Evolutionary conservation across 106 monocot species (phyloP).

Genomic region (Vanilla planifolia): DNA sequence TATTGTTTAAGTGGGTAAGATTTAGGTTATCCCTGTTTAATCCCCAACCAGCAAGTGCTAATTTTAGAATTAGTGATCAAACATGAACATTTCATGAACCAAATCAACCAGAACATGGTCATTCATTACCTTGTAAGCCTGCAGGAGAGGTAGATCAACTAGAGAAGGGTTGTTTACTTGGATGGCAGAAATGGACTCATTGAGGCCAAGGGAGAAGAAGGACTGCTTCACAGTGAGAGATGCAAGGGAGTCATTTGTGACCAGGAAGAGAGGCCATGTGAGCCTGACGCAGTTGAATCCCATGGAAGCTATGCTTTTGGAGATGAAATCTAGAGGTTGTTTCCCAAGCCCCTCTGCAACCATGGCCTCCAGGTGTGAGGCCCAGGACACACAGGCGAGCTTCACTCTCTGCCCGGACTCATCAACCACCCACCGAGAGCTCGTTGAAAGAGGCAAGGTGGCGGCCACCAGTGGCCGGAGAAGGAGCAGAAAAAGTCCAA

Average conservation of each 20-base stretch:
- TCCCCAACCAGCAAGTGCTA: too few relatives aligned
- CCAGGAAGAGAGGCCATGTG: conserved; percentile 59
- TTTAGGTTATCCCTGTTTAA: too few relatives aligned
- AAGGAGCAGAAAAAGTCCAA: not conserved
- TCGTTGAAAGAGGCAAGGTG: conserved; percentile 26
- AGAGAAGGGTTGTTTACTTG: conserved; percentile 39
- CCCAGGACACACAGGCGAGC: conserved; percentile 71
- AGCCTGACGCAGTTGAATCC: conserved; percentile 73
- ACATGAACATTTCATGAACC: too few relatives aligned
- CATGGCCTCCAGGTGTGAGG: conserved; percentile 45
- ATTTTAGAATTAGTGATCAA: too few relatives aligned
- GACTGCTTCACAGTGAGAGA: conserved; percentile 34
- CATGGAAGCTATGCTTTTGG: conserved; percentile 33
- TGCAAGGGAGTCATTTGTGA: conserved; percentile 26
- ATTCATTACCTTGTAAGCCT: conserved; percentile 46
- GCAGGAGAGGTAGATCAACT: conserved; percentile 40
- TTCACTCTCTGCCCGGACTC: conserved; percentile 41
- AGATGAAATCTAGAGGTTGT: conserved; percentile 42
- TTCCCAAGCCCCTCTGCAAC: conserved; percentile 52
- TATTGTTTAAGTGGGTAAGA: too few relatives aligned
- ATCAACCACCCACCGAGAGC: conserved; percentile 57
- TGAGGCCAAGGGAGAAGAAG: conserved; percentile 37
- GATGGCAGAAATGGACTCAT: conserved; percentile 30
- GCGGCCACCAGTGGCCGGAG: not conserved
- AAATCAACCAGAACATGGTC: not conserved